Conservation (phyloP, 2,329 filamentous ascomycete species). For the Tolypocladium ovalisporum region DNA sequence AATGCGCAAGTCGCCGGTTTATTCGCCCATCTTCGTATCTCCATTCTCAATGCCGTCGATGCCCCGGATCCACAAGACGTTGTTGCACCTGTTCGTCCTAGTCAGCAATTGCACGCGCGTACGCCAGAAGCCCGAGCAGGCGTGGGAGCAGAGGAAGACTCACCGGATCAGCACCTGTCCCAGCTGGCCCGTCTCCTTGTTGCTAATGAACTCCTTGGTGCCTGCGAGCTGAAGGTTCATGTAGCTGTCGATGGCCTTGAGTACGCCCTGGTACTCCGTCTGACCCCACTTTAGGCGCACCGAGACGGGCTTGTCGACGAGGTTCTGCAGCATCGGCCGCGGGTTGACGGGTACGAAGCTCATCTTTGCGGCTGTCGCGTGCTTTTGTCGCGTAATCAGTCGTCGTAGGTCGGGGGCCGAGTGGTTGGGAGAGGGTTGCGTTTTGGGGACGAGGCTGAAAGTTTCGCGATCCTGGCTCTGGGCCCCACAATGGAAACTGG, state of each 20-base stretch:
- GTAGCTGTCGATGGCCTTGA: conserved; percentile 92
- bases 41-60: conserved; percentile 39
- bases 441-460: background rate
- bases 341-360: conserved; percentile 88
- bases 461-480: background rate
- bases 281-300: conserved; percentile 97
- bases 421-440: background rate
- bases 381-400: background rate
- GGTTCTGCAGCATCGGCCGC: conserved; percentile 86
- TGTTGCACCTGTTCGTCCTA: conserved; percentile 61
- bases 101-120: conserved; percentile 1
- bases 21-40: conserved; percentile 50
- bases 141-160: conserved; percentile 9
- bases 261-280: conserved; percentile 89
- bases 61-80: conserved; percentile 82
- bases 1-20: conserved; percentile 4
- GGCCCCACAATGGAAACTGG: background rate
- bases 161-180: conserved; percentile 90
- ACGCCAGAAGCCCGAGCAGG: background rate
- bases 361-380: conserved; percentile 14
- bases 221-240: conserved; percentile 95
- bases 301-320: conserved; percentile 83
- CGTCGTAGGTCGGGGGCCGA: background rate
- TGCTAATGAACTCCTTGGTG: conserved; percentile 86
- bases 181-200: conserved; percentile 72